Evolutionary conservation across 83 land plant genomes (phyloP), one percentile per base, ranked within the genome.

Genomic region (Larix sibirica): DNA sequence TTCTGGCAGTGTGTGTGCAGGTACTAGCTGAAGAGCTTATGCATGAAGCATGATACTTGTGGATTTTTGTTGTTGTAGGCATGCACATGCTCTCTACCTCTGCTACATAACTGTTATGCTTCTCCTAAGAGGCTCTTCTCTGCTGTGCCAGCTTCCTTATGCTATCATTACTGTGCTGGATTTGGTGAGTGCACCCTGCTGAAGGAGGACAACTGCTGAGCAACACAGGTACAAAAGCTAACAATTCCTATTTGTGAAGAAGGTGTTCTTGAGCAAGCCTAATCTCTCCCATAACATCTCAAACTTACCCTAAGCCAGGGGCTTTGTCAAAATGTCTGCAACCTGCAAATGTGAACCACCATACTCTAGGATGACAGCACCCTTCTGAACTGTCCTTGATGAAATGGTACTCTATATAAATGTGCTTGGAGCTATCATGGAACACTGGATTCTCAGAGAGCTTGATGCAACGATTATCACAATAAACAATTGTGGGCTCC

Each of bases 1-100:
- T 94, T 85, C 87, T 82, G 96, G 80, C 92, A 94, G 90, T 89
- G 94, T 28, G 95, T 94, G 9, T 94, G 96, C 73, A 88, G 96
- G 66, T 93, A 94, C 83, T 92, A 92, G 96, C 86, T 94, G 20
- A 83, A 93, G 28, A 81, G 93, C 24, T 89, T 94, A 44, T 94
- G 96, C 69, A 94, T 94, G 96, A 94, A 94, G 81, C 93, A 95
- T 3, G 91, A 92, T 10, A 90, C 92, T 33, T 92, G 96, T 69
- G 96, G 95, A 1, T 90, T 94, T 81, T 82, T 92, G 8, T 93
- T 50, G 36, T 33, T 33, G 36, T 33, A 33, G 36, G 50, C 50
- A 47, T 47, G 50, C 50, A 47, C 8, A 8, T 8, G 8, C 50
- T 8, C 50, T 47, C 50, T 47, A 8, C 50, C 50, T 8, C 10